A percentile compares a stretch with the other conserved stretches of the same genome.
Conservation (phyloP, 495 filamentous ascomycete species). For the Trichocladium uniseriatum region DNA sequence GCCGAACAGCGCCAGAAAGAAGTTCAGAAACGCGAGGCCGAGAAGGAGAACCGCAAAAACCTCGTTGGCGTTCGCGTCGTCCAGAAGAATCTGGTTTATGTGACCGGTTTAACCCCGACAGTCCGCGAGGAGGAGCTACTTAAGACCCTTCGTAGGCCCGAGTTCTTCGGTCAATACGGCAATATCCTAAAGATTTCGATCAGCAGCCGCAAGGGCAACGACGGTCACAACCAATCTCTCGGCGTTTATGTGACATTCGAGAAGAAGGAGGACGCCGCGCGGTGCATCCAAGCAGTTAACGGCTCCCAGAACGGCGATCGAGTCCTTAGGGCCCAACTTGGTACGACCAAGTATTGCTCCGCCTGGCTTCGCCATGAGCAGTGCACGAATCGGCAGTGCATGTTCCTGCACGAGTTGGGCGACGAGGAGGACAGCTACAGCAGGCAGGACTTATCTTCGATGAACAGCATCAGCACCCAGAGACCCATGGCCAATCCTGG, state of each 20-base stretch:
- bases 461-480: constrained; percentile 80
- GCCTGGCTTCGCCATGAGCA: constrained; percentile 88
- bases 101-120: constrained; percentile 84
- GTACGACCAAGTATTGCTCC: constrained; percentile 98
- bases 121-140: constrained; percentile 86
- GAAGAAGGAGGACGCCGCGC: constrained; percentile 73
- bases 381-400: constrained; percentile 90
- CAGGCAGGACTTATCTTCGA: constrained; percentile 88
- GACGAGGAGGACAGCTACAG: constrained; percentile 97
- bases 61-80: constrained; percentile 89
- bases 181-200: constrained; percentile 98
- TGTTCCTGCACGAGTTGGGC: constrained; percentile 94
- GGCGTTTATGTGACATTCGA: constrained; percentile 97
- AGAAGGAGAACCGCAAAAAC: constrained; percentile 89
- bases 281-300: constrained; percentile 86
- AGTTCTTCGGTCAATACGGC: constrained; percentile 98
- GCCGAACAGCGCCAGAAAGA: constrained; percentile 83
- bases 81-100: constrained; percentile 97
- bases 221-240: constrained; percentile 63
- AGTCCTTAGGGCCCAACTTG: constrained; percentile 81
- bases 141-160: constrained; percentile 70
- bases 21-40: constrained; percentile 88
- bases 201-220: constrained; percentile 77
- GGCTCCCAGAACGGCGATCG: constrained; percentile 85
- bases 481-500: constrained; percentile 44